These are phyloP conservation scores for Brachypodium distachyon DNA, from an alignment of 202 grass and related monocot genomes.

Conservation along the genomic window DNA sequence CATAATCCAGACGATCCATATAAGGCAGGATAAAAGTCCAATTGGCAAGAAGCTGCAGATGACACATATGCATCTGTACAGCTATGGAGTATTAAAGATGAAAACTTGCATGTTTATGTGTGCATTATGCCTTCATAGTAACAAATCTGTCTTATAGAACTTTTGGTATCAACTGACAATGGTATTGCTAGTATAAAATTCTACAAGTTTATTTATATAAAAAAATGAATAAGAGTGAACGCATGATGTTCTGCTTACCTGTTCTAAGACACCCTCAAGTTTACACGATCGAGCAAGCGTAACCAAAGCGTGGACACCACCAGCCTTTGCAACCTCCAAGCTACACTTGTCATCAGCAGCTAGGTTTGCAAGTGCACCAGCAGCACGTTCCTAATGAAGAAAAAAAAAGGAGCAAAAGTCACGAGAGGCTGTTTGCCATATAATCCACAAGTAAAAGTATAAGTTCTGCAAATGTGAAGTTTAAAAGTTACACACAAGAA, in stretches of 20 bases:
- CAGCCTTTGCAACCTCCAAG: constrained; percentile 90
- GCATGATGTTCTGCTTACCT: constrained; percentile 38
- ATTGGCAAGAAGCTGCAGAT: constrained; percentile 1
- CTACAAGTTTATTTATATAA: neutral
- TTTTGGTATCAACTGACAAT: neutral
- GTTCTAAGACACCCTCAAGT: constrained; percentile 87
- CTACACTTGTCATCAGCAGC: constrained; percentile 99
- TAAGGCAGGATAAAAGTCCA: constrained; percentile 5
- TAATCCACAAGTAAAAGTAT: neutral
- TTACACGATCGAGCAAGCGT: constrained; percentile 95
- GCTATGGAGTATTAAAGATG: constrained; percentile 1
- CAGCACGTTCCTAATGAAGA: constrained; percentile 79
- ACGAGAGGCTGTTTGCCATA: neutral
- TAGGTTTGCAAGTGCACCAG: constrained; percentile 93
- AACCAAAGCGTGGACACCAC: constrained; percentile 95
- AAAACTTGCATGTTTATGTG: neutral
- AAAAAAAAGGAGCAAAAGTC: constrained; percentile 18
- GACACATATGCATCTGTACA: neutral
- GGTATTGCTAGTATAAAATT: constrained; percentile 3
- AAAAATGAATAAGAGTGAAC: neutral
- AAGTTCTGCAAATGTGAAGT: constrained; percentile 6
- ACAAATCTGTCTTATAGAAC: neutral
- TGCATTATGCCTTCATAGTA: constrained; percentile 11
- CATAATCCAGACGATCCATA: neutral
- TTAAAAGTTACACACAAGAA: constrained; percentile 65